phyloP scores from a whole-genome alignment of 169 alveolate species.

The Theileria equi region DNA sequence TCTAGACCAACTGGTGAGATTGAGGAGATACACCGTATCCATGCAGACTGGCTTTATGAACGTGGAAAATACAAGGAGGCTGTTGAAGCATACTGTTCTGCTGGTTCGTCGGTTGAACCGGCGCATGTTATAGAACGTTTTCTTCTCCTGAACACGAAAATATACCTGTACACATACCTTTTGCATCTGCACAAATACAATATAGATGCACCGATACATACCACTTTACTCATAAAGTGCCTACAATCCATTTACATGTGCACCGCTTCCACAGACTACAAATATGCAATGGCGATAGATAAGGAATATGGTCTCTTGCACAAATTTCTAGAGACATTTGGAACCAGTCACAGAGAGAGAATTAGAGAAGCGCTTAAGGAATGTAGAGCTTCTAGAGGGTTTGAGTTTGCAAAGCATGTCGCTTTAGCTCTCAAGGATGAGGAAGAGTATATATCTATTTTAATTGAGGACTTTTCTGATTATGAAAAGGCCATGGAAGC shows the following conservation, averaged over 20 bases:
- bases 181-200: slow-evolving; percentile 28
- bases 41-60: slow-evolving; percentile 59
- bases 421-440: slow-evolving; percentile 48
- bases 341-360: slow-evolving; percentile 45
- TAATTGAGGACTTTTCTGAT: slow-evolving; percentile 56
- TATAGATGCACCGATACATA: slow-evolving; percentile 24
- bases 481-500: slow-evolving; percentile 30
- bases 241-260: slow-evolving; percentile 31
- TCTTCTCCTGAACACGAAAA: slow-evolving; percentile 29
- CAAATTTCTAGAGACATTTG: slow-evolving; percentile 31
- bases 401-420: slow-evolving; percentile 44
- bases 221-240: slow-evolving; percentile 45
- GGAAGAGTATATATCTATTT: slow-evolving; percentile 47
- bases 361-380: slow-evolving; percentile 41
- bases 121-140: slow-evolving; percentile 48
- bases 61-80: slow-evolving; percentile 38
- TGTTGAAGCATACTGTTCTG: slow-evolving; percentile 38
- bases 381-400: slow-evolving; percentile 46
- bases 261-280: no score
- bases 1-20: slow-evolving; percentile 41
- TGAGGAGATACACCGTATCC: slow-evolving; percentile 55
- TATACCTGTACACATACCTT: slow-evolving; percentile 46
- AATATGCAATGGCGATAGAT: neutral
- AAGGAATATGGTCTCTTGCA: slow-evolving; percentile 8
- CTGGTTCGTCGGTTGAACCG: slow-evolving; percentile 52